Conservation (phyloP, 2,329 filamentous ascomycete genomes). For the Penicillium brasilianum region DNA sequence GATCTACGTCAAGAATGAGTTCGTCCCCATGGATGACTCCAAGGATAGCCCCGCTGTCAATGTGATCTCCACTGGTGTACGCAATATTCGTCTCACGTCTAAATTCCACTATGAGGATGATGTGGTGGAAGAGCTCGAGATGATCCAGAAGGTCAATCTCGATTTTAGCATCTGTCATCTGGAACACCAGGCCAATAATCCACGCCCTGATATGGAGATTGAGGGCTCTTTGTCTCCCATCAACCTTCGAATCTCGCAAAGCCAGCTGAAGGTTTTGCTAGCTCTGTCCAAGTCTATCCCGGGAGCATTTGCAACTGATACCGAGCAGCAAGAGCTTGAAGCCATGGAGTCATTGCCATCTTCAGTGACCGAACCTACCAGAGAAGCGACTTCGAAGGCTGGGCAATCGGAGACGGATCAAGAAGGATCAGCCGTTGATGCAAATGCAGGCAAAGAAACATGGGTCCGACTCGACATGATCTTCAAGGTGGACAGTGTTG, state of each 20-base stretch:
- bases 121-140: slow-evolving; percentile 81
- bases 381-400: slow-evolving; percentile 55
- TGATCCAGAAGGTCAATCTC: slow-evolving; percentile 96
- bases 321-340: slow-evolving; percentile 73
- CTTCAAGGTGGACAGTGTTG: slow-evolving; percentile 86
- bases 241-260: slow-evolving; percentile 86
- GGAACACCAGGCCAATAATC: slow-evolving; percentile 76
- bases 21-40: slow-evolving; percentile 80
- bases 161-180: slow-evolving; percentile 91
- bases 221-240: slow-evolving; percentile 91
- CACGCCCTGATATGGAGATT: slow-evolving; percentile 89
- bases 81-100: slow-evolving; percentile 89
- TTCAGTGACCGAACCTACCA: slow-evolving; percentile 57
- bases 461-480: slow-evolving; percentile 95
- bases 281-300: slow-evolving; percentile 88
- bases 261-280: slow-evolving; percentile 86
- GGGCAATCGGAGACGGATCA: slow-evolving; percentile 56
- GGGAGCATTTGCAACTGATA: slow-evolving; percentile 78
- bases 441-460: slow-evolving; percentile 61
- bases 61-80: slow-evolving; percentile 86
- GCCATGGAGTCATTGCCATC: slow-evolving; percentile 73
- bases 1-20: slow-evolving; percentile 95
- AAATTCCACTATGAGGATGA: slow-evolving; percentile 79
- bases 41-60: slow-evolving; percentile 77
- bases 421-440: slow-evolving; percentile 63